A percentile compares a stretch with the other conserved stretches of the same genome.
Evolutionary conservation across 2,329 filamentous ascomycete genomes (phyloP).

Genomic region (Trichoderma sp.): DNA sequence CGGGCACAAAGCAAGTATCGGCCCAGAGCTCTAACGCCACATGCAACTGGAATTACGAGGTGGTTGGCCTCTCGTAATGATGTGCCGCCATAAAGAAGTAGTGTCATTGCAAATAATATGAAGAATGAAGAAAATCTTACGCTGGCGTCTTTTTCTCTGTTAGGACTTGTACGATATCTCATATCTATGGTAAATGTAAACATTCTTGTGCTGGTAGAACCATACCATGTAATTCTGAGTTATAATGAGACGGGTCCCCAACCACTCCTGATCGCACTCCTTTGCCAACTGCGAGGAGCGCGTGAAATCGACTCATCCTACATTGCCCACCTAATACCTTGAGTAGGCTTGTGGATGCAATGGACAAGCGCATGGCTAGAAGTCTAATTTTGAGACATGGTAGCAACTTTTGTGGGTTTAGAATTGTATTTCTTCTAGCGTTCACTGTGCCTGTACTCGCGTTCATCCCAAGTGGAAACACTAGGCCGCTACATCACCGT

Average conservation of each 20-base stretch:
- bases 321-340: too few relatives aligned
- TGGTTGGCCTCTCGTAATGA: not conserved
- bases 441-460: too few relatives aligned
- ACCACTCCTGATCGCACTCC: not conserved
- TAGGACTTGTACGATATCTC: not conserved
- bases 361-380: too few relatives aligned
- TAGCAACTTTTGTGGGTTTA: not conserved
- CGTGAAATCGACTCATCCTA: too few relatives aligned
- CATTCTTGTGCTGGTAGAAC: not conserved
- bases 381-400: not conserved
- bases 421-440: not conserved
- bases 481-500: too few relatives aligned
- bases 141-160: not conserved
- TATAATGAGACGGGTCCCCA: not conserved
- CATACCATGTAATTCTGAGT: not conserved
- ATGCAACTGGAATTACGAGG: slow-evolving; percentile 13
- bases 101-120: not conserved
- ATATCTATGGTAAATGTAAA: not conserved
- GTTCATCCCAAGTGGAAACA: too few relatives aligned
- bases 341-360: too few relatives aligned
- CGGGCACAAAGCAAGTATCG: slow-evolving; percentile 4
- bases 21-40: slow-evolving; percentile 1
- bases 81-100: not conserved
- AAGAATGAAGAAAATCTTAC: not conserved
- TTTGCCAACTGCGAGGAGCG: too few relatives aligned